These are phyloP conservation scores for Vigna radiata DNA, from an alignment of 306 rosid genomes.

Conservation along the genomic window DNA sequence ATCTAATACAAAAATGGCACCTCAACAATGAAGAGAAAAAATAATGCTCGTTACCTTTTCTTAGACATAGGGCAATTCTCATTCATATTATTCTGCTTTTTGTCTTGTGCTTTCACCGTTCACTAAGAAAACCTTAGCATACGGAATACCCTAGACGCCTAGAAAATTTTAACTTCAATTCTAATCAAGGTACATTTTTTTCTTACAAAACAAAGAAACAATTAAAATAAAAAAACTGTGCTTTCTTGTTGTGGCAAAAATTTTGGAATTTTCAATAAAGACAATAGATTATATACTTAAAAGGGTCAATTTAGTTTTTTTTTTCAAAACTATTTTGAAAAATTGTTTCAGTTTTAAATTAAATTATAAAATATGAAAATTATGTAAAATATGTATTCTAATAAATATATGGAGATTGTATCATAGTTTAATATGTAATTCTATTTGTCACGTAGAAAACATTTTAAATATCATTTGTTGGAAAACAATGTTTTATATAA, in stretches of 20 bases:
- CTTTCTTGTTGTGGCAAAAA: not conserved
- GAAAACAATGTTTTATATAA: too few relatives aligned
- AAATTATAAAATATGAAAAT: too few relatives aligned
- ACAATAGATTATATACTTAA: too few relatives aligned
- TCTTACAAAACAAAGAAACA: not conserved
- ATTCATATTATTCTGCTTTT: constrained; percentile 25
- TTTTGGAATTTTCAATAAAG: not conserved
- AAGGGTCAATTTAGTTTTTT: too few relatives aligned
- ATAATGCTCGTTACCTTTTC: not conserved
- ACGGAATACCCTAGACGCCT: constrained; percentile 15
- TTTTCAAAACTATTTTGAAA: too few relatives aligned
- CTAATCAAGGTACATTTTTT: constrained; percentile 40
- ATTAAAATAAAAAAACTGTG: too few relatives aligned
- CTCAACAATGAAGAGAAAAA: not conserved
- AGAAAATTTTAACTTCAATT: constrained; percentile 37
- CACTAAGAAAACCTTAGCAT: constrained; percentile 27
- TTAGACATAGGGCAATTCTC: constrained; percentile 30
- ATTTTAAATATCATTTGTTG: too few relatives aligned
- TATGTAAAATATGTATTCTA: too few relatives aligned
- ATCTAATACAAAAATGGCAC: not conserved
- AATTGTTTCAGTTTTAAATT: too few relatives aligned
- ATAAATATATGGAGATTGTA: too few relatives aligned
- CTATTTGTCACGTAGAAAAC: too few relatives aligned
- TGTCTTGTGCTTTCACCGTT: constrained; percentile 20
- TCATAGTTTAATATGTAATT: too few relatives aligned